phyloP scores from a whole-genome alignment of 352 stramenopile genomes.

The Phytophthora idaei region DNA sequence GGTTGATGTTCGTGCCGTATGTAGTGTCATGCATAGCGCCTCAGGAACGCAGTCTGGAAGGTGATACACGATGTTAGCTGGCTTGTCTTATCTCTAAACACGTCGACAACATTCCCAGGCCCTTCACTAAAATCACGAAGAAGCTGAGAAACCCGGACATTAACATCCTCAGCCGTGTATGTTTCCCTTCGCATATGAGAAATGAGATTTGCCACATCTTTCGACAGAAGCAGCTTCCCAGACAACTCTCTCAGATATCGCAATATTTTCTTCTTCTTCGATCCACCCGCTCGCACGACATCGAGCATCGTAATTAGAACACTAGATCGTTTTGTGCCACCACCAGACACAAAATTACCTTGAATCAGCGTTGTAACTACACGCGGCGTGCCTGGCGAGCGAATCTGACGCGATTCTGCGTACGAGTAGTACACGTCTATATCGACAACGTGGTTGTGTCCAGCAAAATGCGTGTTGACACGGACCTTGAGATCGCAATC shows the following conservation, averaged over 20 bases:
- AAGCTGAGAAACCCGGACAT: conserved; percentile 7
- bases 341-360: too few species aligned
- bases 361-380: too few species aligned
- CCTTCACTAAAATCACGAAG: conserved; percentile 16
- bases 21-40: conserved; percentile 16
- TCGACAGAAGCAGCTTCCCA: conserved; percentile 9
- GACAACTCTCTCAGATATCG: conserved; percentile 2
- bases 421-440: too few species aligned
- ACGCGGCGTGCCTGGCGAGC: too few species aligned
- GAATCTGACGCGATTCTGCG: too few species aligned
- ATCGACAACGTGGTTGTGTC: too few species aligned
- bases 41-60: conserved; percentile 14
- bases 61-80: conserved; percentile 11
- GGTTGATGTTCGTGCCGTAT: conserved; percentile 17
- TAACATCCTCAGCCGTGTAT: conserved; percentile 13
- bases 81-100: background rate
- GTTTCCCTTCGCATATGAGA: conserved; percentile 3
- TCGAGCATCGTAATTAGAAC: too few species aligned
- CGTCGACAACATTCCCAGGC: conserved; percentile 11
- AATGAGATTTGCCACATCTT: conserved; percentile 27
- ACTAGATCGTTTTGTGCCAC: too few species aligned
- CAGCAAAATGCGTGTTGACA: too few species aligned
- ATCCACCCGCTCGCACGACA: background rate
- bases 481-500: too few species aligned
- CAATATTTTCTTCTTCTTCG: conserved; percentile 15